A percentile compares a stretch with the other conserved stretches of the same genome.
Conservation (phyloP, 2,329 filamentous ascomycete genomes). For the Pestalotiopsis sp. region DNA sequence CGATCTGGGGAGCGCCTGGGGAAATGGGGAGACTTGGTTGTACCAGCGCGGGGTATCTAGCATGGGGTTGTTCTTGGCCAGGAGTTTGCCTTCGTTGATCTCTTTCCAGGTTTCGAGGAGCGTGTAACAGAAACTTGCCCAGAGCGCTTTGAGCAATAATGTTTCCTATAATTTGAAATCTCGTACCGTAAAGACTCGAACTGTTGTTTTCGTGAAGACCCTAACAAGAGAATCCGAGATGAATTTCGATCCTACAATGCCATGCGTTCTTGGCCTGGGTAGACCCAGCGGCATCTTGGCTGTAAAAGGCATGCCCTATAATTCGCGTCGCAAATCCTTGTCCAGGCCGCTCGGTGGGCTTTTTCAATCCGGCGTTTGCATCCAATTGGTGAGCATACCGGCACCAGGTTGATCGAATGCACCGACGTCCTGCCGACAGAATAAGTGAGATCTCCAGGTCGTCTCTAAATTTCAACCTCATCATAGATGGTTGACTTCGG, state of each 20-base stretch:
- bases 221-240: background rate
- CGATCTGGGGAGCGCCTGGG: constrained; percentile 13
- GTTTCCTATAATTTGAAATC: too few relatives aligned
- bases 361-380: background rate
- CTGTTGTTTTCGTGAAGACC: too few relatives aligned
- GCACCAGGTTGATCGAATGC: background rate
- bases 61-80: background rate
- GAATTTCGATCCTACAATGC: background rate
- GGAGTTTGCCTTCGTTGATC: background rate
- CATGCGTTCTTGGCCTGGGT: background rate
- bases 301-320: background rate
- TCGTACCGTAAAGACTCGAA: too few relatives aligned
- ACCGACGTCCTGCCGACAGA: constrained; percentile 8
- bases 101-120: background rate
- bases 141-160: too few relatives aligned
- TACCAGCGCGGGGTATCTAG: background rate
- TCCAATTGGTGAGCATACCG: constrained; percentile 4
- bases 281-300: background rate
- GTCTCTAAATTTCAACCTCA: too few relatives aligned
- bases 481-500: too few relatives aligned
- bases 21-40: background rate
- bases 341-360: background rate
- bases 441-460: background rate
- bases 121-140: too few relatives aligned
- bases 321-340: background rate